Conservation (phyloP, 2,329 filamentous ascomycete genomes). For the Phyllosticta paracitricarpa region DNA sequence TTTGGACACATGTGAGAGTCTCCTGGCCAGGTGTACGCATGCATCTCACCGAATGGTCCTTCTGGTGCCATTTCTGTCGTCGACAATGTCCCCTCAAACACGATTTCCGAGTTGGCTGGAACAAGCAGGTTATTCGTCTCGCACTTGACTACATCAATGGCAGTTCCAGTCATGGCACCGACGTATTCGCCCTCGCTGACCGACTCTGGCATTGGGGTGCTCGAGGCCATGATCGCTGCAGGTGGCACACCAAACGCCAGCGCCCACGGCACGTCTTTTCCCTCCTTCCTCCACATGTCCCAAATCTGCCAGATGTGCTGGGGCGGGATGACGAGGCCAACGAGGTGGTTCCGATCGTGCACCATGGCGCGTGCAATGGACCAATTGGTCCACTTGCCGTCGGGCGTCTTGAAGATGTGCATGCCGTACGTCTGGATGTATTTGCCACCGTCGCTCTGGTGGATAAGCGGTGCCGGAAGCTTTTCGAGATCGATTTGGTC, state of each 20-base stretch:
- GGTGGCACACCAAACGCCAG: conserved; percentile 41
- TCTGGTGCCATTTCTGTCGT: conserved; percentile 34
- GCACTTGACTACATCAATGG: conserved; percentile 42
- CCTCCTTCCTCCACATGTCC: conserved; percentile 37
- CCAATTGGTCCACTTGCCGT: conserved; percentile 40
- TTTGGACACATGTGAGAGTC: conserved; percentile 30
- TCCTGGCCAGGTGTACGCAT: conserved; percentile 35
- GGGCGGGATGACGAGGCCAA: conserved; percentile 33
- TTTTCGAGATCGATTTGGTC: conserved; percentile 33
- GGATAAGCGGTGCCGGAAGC: conserved; percentile 31
- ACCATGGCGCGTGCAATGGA: conserved; percentile 40
- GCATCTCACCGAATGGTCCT: conserved; percentile 40
- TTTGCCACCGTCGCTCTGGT: conserved; percentile 39
- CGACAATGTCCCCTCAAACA: conserved; percentile 41
- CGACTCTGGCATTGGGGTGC: conserved; percentile 31
- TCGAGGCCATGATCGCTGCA: conserved; percentile 37
- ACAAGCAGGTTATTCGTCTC: conserved; percentile 42
- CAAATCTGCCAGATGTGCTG: conserved; percentile 41
- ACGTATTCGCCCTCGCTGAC: conserved; percentile 41
- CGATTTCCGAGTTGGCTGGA: conserved; percentile 42
- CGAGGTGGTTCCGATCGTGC: conserved; percentile 32
- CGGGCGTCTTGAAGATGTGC: conserved; percentile 37
- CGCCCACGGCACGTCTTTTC: conserved; percentile 39
- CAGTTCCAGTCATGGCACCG: conserved; percentile 35
- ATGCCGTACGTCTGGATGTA: conserved; percentile 44